These are phyloP conservation scores for Cytospora schulzeri DNA, from an alignment of 2,329 filamentous ascomycete genomes.

Conservation along the genomic window DNA sequence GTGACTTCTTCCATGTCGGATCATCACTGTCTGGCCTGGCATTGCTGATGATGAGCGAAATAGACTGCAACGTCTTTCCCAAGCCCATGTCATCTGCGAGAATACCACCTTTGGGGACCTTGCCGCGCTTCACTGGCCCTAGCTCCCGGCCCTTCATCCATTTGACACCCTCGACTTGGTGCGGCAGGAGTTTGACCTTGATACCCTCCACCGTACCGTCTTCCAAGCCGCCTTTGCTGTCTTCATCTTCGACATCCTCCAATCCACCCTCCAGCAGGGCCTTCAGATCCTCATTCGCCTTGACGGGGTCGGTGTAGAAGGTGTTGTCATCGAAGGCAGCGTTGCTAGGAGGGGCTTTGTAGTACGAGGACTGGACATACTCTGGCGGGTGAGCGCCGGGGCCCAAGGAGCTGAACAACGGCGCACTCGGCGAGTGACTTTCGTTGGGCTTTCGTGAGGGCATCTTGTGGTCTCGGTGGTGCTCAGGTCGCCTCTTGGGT, in stretches of 20 bases:
- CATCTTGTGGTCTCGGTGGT: conserved; percentile 54
- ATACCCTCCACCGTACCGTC: conserved; percentile 72
- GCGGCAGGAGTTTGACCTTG: conserved; percentile 84
- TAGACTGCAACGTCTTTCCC: conserved; percentile 93
- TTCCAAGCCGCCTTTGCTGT: conserved; percentile 43
- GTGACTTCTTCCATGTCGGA: conserved; percentile 67
- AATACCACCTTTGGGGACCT: conserved; percentile 87
- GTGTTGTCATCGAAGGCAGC: conserved; percentile 44
- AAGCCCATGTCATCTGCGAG: conserved; percentile 97
- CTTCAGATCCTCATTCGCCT: conserved; percentile 77
- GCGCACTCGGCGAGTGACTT: conserved; percentile 37
- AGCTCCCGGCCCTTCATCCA: conserved; percentile 97
- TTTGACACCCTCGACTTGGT: conserved; percentile 89
- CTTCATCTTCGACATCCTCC: conserved; percentile 69
- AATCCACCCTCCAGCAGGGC: conserved; percentile 80
- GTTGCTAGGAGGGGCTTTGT: conserved; percentile 19
- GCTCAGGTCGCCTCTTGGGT: conserved; percentile 58
- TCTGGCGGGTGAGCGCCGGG: conserved; percentile 34
- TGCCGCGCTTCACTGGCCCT: conserved; percentile 78
- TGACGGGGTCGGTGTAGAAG: conserved; percentile 69
- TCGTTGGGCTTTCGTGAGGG: conserved; percentile 46
- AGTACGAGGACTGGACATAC: conserved; percentile 38
- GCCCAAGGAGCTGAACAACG: conserved; percentile 51
- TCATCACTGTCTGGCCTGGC: conserved; percentile 65
- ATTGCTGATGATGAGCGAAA: conserved; percentile 85